Evolutionary conservation across 345 rosid genomes (phyloP).

Genomic region (Arabidopsis suecica): DNA sequence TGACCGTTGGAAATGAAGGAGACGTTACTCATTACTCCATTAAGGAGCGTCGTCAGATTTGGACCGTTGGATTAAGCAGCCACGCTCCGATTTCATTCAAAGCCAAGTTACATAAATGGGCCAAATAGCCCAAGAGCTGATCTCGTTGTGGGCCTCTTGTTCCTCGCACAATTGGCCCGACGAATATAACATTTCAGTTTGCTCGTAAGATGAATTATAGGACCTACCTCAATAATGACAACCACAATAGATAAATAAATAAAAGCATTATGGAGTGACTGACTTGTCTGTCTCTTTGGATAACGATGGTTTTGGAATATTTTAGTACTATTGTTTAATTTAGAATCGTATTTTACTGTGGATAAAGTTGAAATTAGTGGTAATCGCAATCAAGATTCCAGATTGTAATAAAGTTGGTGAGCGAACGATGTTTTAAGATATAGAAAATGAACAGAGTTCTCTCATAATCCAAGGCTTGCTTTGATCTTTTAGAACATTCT

Average conservation of each 20-base stretch:
- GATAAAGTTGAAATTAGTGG: conserved; percentile 34
- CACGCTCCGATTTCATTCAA: conserved; percentile 79
- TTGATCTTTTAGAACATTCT: conserved; percentile 21
- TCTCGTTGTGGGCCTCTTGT: no score
- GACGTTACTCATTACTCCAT: conserved; percentile 56
- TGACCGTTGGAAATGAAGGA: conserved; percentile 73
- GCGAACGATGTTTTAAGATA: not conserved
- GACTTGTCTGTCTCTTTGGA: conserved; percentile 36
- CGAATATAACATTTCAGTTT: not conserved
- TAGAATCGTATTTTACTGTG: conserved; percentile 14
- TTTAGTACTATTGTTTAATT: not conserved
- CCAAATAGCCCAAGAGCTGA: not conserved
- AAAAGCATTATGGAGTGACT: conserved; percentile 10
- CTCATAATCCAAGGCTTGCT: conserved; percentile 15
- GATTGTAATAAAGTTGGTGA: not conserved
- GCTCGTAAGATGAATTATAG: not conserved
- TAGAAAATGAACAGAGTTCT: conserved; percentile 20
- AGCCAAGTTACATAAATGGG: not conserved
- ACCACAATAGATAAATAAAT: not conserved
- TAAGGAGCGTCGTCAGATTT: conserved; percentile 32
- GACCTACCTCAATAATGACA: conserved; percentile 19
- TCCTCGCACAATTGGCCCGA: not conserved
- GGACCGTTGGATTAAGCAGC: conserved; percentile 38
- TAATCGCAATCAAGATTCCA: conserved; percentile 26
- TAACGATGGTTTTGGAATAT: conserved; percentile 37